Conservation (phyloP, 2,329 filamentous ascomycete species). For the Phialocephala subalpina region DNA sequence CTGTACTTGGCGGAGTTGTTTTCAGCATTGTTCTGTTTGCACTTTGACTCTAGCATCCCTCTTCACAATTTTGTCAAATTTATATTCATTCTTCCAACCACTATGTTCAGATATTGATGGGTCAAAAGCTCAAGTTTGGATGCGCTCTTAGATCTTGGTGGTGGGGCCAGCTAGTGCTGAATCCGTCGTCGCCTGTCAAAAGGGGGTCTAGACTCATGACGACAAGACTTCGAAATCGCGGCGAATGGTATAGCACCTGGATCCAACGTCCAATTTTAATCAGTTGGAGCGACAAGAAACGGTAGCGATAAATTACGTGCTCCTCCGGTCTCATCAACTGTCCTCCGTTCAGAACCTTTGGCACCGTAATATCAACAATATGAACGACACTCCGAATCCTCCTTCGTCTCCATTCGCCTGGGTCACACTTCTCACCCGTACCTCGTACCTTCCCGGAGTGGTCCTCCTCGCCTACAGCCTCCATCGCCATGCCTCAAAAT, state of each 20-base stretch:
- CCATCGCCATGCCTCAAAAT: slow-evolving; percentile 66
- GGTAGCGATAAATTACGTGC: too few species aligned
- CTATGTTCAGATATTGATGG: too few species aligned
- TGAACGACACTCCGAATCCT: background rate
- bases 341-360: background rate
- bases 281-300: too few species aligned
- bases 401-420: slow-evolving; percentile 53
- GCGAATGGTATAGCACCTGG: too few species aligned
- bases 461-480: slow-evolving; percentile 81
- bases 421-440: slow-evolving; percentile 85
- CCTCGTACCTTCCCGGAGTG: slow-evolving; percentile 79
- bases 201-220: background rate
- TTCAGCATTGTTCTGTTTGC: background rate
- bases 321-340: too few species aligned
- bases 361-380: background rate
- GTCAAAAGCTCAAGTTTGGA: too few species aligned
- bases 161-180: slow-evolving; percentile 3
- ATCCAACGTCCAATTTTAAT: too few species aligned
- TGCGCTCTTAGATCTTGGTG: too few species aligned
- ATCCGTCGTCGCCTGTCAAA: background rate
- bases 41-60: too few species aligned
- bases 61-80: too few species aligned
- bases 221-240: background rate
- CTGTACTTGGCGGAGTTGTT: background rate
- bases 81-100: too few species aligned